These are phyloP conservation scores for Furcasterigmium furcatum DNA, from an alignment of 2,329 filamentous ascomycete species.

Conservation along the genomic window DNA sequence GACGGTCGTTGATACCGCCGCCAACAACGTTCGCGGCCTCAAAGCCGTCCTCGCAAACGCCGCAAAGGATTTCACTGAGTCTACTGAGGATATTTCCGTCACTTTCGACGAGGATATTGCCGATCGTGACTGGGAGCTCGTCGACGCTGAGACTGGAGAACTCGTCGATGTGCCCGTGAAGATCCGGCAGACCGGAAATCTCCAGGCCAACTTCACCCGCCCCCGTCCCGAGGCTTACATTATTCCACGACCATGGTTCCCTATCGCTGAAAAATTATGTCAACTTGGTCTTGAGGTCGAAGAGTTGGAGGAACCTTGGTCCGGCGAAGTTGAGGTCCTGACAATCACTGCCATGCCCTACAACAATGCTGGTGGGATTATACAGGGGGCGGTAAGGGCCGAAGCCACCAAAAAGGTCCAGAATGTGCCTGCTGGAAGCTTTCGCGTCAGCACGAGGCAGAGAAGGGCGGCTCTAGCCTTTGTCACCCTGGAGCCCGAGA, in stretches of 20 bases:
- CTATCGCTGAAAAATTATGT: constrained; percentile 5
- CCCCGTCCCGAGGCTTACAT: constrained; percentile 8
- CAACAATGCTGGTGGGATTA: constrained; percentile 5
- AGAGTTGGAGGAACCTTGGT: constrained; percentile 2
- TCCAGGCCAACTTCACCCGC: constrained; percentile 2
- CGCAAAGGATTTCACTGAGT: constrained; percentile 3
- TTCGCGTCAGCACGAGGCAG: constrained; percentile 6
- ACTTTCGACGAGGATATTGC: neutral
- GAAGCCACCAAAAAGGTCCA: constrained; percentile 1
- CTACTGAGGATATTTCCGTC: constrained; percentile 7
- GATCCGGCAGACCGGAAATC: constrained; percentile 7
- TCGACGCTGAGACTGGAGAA: constrained; percentile 3
- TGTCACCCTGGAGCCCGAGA: constrained; percentile 8
- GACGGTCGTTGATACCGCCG: constrained; percentile 5
- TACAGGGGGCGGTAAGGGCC: constrained; percentile 2
- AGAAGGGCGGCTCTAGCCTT: constrained; percentile 8
- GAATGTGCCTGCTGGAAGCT: constrained; percentile 5
- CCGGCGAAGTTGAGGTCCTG: constrained; percentile 4
- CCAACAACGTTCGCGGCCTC: constrained; percentile 4
- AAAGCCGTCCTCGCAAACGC: constrained; percentile 7
- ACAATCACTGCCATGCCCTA: neutral
- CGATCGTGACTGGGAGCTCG: constrained; percentile 4
- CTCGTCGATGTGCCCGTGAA: constrained; percentile 6
- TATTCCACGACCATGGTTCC: constrained; percentile 4
- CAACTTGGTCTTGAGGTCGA: constrained; percentile 6